Evolutionary conservation across 768 basidiomycete species (phyloP), one percentile per base, ranked within the genome.

Genomic region (Dictyophora rubrovolvata): DNA sequence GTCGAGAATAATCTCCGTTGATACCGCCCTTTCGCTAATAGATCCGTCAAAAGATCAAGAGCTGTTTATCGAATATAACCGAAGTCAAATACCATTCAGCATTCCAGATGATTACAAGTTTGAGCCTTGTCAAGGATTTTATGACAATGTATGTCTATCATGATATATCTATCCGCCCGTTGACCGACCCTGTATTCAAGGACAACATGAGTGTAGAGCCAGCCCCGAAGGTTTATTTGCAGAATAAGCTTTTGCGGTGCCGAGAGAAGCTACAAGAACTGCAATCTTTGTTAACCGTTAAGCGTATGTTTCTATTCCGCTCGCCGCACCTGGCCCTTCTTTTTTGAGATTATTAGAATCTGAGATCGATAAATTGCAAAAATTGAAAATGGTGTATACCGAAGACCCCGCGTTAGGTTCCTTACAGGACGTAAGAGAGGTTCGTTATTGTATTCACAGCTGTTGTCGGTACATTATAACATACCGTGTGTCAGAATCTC

Each of bases 221-320:
- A 20, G 79, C 78, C 8, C 84, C 90, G 0, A 91, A 88, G 69
- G 76, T 89, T 1, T 82, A 87, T 67, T 73, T 93, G 20, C 90
- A 93, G 72, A 93, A 93, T 68, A 87, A 84, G 62, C 76, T 91
- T 22, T 71, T 72, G 54, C 78, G 76, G 59, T 81, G 79, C 59
- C 77, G 80, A 57, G 72, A 69, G 35, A 89, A 87, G 71, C 66
- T 88, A n/a, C 66, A 73, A 54, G 89, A 91, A 63, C 68, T 88
- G 8, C 69, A 65, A n/a, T 76, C 82, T 5, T 64, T 84, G 14
- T 73, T 87, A 6, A 70, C 76, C n/a, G 64, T 76, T 7, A 87
- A 87, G 68, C 77, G 89, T 89, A 69, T 63, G 81, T 69, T 9
- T 5, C 22, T 54, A 23, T 50, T 17, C 28, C 48, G 42, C 53